phyloP scores from a whole-genome alignment of 441 rosid genomes.

The Gossypium davidsonii region DNA sequence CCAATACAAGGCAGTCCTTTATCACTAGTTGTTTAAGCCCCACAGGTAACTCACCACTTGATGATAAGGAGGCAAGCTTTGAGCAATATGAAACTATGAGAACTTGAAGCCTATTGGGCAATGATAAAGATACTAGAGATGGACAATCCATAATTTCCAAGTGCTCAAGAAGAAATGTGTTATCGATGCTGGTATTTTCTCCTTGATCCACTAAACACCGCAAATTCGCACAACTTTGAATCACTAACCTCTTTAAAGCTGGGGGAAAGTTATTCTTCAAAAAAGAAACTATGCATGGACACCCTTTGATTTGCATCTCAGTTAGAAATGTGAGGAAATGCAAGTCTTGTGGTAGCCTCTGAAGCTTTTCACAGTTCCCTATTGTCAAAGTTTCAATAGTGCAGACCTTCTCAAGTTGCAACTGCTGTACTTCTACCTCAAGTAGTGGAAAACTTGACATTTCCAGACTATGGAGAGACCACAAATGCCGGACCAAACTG shows the following conservation, averaged over 20 bases:
- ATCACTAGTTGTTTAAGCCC: neutral
- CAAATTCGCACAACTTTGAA: neutral
- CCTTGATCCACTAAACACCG: neutral
- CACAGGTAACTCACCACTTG: neutral
- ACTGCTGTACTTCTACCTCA: neutral
- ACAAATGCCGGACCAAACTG: neutral
- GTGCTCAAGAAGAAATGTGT: neutral
- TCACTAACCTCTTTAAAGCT: neutral
- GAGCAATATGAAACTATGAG: neutral
- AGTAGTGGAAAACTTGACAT: neutral
- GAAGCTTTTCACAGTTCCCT: neutral
- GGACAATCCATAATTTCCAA: constrained; percentile 1
- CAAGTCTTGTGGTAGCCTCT: neutral
- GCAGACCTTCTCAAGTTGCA: neutral
- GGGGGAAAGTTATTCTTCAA: neutral
- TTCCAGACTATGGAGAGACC: neutral
- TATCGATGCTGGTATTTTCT: neutral
- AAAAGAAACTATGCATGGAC: neutral
- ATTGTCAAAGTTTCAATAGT: constrained; percentile 1
- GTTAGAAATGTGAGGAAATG: neutral
- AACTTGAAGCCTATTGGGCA: neutral
- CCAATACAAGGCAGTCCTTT: neutral
- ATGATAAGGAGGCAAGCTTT: neutral
- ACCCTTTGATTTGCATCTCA: neutral
- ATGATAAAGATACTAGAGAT: neutral